These are phyloP conservation scores for Hysterangium stoloniferum DNA, from an alignment of 768 basidiomycete genomes.

Conservation along the genomic window DNA sequence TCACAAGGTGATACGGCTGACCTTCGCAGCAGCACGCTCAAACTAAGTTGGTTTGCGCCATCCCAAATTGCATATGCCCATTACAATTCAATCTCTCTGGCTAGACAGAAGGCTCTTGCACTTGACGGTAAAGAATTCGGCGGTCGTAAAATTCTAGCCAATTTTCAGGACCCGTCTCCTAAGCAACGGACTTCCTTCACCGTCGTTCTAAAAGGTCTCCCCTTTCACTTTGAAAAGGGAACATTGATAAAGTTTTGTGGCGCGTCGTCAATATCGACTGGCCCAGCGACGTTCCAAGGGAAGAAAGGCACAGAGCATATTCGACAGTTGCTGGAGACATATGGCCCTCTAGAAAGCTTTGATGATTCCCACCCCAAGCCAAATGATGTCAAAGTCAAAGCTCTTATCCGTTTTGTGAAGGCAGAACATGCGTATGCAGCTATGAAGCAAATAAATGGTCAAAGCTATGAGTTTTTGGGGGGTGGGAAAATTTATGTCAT, in stretches of 20 bases:
- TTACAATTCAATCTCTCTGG: conserved; percentile 41
- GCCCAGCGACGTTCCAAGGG: conserved; percentile 37
- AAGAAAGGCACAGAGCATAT: conserved; percentile 31
- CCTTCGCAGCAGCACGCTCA: conserved; percentile 47
- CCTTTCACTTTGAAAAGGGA: conserved; percentile 31
- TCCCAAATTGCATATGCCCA: conserved; percentile 53
- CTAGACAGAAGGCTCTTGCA: conserved; percentile 41
- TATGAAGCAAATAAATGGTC: conserved; percentile 37
- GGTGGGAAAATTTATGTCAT: conserved; percentile 40
- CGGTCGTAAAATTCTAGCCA: conserved; percentile 38
- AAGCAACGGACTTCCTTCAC: conserved; percentile 51
- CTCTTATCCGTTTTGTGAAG: conserved; percentile 48
- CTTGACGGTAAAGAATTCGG: conserved; percentile 31
- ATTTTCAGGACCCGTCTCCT: conserved; percentile 33
- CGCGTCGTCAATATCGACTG: conserved; percentile 44
- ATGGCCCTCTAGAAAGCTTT: conserved; percentile 36
- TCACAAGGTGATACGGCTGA: conserved; percentile 27
- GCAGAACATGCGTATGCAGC: conserved; percentile 45
- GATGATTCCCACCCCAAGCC: conserved; percentile 47
- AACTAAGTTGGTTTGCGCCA: conserved; percentile 55
- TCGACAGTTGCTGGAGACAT: conserved; percentile 29
- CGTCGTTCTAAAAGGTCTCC: conserved; percentile 51
- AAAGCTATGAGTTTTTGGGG: conserved; percentile 39
- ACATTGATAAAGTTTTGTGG: conserved; percentile 29
- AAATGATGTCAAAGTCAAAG: conserved; percentile 39